Percentiles rank a stretch among this genome's conserved stretches.
Evolutionary conservation across 805 yeast species (phyloP).

Genomic region (Candida insectorum): DNA sequence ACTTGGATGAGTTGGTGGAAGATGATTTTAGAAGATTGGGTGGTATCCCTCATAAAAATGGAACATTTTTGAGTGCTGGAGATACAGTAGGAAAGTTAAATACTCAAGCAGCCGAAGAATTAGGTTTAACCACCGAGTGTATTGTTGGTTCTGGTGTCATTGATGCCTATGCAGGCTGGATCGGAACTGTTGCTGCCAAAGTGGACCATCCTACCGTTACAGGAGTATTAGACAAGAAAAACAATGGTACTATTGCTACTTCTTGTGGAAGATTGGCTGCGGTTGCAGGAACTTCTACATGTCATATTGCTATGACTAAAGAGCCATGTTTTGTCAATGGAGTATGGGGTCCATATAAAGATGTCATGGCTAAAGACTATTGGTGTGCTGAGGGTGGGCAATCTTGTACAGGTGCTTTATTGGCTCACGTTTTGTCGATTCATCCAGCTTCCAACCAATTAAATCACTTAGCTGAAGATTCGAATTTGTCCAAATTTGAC

Average conservation of each 20-base stretch:
- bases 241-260: conserved; percentile 44
- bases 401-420: conserved; percentile 90
- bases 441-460: conserved; percentile 87
- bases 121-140: conserved; percentile 78
- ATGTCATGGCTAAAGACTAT: conserved; percentile 81
- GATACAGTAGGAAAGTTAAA: conserved; percentile 77
- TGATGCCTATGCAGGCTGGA: conserved; percentile 98
- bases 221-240: conserved; percentile 42
- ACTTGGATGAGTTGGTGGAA: conserved; percentile 71
- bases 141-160: conserved; percentile 94
- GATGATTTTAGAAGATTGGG: conserved; percentile 79
- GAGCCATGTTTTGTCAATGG: conserved; percentile 90
- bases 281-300: conserved; percentile 97
- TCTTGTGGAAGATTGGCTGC: conserved; percentile 90
- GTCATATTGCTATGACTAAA: conserved; percentile 85
- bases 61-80: conserved; percentile 81
- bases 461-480: conserved; percentile 60
- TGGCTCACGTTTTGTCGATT: conserved; percentile 80
- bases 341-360: conserved; percentile 98
- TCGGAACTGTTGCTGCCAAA: conserved; percentile 94
- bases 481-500: conserved; percentile 75
- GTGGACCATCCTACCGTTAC: conserved; percentile 59
- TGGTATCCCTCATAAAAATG: conserved; percentile 73
- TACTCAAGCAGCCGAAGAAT: conserved; percentile 65
- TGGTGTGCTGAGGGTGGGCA: conserved; percentile 99